Base-by-base conservation (phyloP, 2,329 filamentous ascomycete genomes). In the Xylariaceae sp. region DNA sequence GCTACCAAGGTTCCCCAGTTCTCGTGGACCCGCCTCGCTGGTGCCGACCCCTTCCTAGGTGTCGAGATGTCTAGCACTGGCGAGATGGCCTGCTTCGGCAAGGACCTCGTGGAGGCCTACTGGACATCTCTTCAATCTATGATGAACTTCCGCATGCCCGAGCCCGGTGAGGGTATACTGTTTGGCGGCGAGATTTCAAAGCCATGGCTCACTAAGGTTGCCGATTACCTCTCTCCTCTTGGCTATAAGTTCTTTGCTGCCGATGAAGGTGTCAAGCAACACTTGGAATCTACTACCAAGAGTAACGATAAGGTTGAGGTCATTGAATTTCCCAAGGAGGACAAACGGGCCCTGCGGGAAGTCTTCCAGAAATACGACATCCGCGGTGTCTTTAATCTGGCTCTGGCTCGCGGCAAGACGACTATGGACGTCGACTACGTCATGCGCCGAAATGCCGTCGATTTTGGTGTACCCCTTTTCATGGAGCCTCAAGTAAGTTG, bases 1-100 rank as follows among this genome's bases (percentile, higher is more conserved):
- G 93, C 93, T 24, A 95, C 90, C 65, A 98, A 98, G 78, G 93
- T 98, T 38, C 90, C 93, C 18, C 93, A 98, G 68, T 98, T 98
- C 79, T 93, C 88, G 11, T 98, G 93, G 93, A 97, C 93, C 48
- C 88, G 93, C 75, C 83, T 98, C 44, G 91, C 93, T 36, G 93
- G 93, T 56, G 93, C 93, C 38, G 93, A 98, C 61, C 93, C 93
- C 41, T 97, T 95, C 81, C 79, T 98, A 47, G 93, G 93, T 45
- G 93, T 98, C 43, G 93, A 98, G 71, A 98, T 98, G 93, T 76
- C 89, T 34, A 89, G 84, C 51, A 98, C 93, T 15, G 93, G 93
- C 66, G 93, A 98, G 71, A 95, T 98, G 77, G 93, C 93, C 53
- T 97, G 93, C 74, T 98, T 98, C 69, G 93, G 93, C 50, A 95